A percentile compares a stretch with the other conserved stretches of the same genome.
Evolutionary conservation across 108 stramenopile genomes (phyloP).

Genomic region (Pseudonitzschia multistriata): DNA sequence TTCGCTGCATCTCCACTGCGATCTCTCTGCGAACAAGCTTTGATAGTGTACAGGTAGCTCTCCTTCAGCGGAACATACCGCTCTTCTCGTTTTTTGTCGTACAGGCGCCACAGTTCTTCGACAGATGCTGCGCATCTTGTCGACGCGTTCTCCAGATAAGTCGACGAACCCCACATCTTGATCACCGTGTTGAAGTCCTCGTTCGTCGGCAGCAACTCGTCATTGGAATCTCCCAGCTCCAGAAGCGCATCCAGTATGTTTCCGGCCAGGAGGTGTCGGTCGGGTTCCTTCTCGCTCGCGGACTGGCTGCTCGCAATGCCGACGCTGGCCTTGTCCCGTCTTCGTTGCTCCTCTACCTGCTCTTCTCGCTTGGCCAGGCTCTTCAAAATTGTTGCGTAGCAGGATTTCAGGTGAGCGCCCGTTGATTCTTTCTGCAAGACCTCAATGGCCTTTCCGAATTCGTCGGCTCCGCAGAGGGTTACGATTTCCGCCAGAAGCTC

Average conservation of each 20-base stretch:
- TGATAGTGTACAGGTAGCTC: slow-evolving; percentile 25
- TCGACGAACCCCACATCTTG: slow-evolving; percentile 11
- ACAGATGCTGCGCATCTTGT: slow-evolving; percentile 35
- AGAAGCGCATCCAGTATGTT: background rate
- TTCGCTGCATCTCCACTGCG: slow-evolving; percentile 21
- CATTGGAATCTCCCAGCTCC: slow-evolving; percentile 3
- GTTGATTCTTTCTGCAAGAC: background rate
- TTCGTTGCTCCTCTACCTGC: background rate
- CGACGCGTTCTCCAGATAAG: slow-evolving; percentile 1
- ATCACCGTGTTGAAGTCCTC: slow-evolving; percentile 7
- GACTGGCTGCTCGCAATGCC: background rate
- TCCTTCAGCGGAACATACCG: slow-evolving; percentile 16
- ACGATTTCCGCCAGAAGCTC: slow-evolving; percentile 9
- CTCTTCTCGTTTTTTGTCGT: slow-evolving; percentile 17
- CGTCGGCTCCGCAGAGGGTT: slow-evolving; percentile 4
- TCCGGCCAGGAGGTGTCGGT: background rate
- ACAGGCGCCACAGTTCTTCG: slow-evolving; percentile 20
- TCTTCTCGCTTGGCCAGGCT: background rate
- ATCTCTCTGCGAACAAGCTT: slow-evolving; percentile 19
- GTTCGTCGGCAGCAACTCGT: slow-evolving; percentile 1
- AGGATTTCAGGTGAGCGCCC: background rate
- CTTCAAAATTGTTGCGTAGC: slow-evolving; percentile 1
- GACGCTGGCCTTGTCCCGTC: too few species aligned
- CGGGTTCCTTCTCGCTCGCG: background rate
- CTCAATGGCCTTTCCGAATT: background rate